Percentiles rank a stretch among this genome's conserved stretches.
Conservation (phyloP, 2,329 filamentous ascomycete species). For the Scedosporium aurantiacum region DNA sequence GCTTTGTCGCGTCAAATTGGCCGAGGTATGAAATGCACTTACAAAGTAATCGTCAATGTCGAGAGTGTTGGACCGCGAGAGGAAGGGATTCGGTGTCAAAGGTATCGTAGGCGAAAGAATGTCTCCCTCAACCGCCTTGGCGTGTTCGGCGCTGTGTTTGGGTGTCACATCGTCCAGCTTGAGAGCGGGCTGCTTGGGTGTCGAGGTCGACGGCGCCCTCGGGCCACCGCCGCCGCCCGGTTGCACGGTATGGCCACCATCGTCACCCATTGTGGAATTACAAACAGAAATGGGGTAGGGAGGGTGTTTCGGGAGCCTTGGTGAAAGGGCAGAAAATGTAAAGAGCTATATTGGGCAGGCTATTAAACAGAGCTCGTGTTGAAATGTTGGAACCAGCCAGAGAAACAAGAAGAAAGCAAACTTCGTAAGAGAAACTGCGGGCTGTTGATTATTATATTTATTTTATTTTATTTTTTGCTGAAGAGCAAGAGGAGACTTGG, state of each 20-base stretch:
- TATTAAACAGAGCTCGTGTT: neutral
- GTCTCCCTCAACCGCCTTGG: neutral
- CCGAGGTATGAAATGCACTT: neutral
- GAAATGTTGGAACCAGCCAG: neutral
- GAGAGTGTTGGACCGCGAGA: neutral
- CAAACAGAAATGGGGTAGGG: neutral
- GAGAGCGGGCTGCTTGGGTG: neutral
- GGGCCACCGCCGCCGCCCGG: neutral
- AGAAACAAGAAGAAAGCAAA: neutral
- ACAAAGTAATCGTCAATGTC: slow-evolving; percentile 14
- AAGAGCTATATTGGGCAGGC: neutral
- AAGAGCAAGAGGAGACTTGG: too few species aligned
- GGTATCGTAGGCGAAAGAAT: slow-evolving; percentile 1
- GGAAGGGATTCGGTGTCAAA: slow-evolving; percentile 1
- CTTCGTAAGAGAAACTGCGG: neutral
- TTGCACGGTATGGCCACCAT: neutral
- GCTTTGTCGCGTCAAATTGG: neutral
- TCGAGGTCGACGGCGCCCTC: neutral
- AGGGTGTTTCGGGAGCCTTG: neutral
- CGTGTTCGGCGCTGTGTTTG: slow-evolving; percentile 2
- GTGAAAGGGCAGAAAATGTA: neutral
- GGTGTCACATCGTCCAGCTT: neutral
- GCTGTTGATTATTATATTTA: neutral
- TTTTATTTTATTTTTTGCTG: too few species aligned
- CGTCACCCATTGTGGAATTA: neutral